Evolutionary conservation across 441 rosid genomes (phyloP).

Genomic region (Corymbia calophylla): DNA sequence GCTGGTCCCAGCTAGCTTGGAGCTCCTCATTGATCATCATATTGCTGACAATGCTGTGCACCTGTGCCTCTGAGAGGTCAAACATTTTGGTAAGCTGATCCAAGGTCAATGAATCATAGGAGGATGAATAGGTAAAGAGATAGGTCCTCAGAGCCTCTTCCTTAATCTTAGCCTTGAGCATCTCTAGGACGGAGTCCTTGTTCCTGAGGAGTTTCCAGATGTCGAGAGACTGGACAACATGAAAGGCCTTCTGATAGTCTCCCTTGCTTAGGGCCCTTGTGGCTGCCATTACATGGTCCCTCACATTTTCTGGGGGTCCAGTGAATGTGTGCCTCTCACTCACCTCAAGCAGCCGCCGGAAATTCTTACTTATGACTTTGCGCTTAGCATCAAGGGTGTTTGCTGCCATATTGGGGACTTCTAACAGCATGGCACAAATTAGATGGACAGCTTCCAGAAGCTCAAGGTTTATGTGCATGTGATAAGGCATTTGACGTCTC

Average conservation of each 20-base stretch:
- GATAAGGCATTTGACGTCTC: slow-evolving; percentile 80
- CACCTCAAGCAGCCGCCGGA: slow-evolving; percentile 55
- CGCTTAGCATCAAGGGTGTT: slow-evolving; percentile 43
- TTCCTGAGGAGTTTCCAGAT: slow-evolving; percentile 58
- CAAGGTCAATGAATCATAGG: slow-evolving; percentile 50
- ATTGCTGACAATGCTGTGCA: slow-evolving; percentile 54
- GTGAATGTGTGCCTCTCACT: slow-evolving; percentile 70
- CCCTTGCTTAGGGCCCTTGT: slow-evolving; percentile 62
- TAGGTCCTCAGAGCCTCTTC: slow-evolving; percentile 71
- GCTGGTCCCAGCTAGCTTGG: slow-evolving; percentile 84
- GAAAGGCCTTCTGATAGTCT: slow-evolving; percentile 50
- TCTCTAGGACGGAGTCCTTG: slow-evolving; percentile 40
- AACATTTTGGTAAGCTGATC: slow-evolving; percentile 60
- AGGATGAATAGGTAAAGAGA: slow-evolving; percentile 42
- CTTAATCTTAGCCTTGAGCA: slow-evolving; percentile 59
- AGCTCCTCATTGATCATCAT: slow-evolving; percentile 79
- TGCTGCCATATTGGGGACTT: slow-evolving; percentile 80
- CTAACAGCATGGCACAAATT: slow-evolving; percentile 70
- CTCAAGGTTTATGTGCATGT: slow-evolving; percentile 90
- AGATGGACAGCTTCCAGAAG: slow-evolving; percentile 73
- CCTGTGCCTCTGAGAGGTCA: slow-evolving; percentile 42
- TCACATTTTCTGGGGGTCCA: slow-evolving; percentile 71
- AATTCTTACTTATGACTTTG: slow-evolving; percentile 66
- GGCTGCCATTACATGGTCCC: slow-evolving; percentile 80
- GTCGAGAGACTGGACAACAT: slow-evolving; percentile 50